phyloP scores from a whole-genome alignment of 768 basidiomycete genomes.

The Amanita rubescens region DNA sequence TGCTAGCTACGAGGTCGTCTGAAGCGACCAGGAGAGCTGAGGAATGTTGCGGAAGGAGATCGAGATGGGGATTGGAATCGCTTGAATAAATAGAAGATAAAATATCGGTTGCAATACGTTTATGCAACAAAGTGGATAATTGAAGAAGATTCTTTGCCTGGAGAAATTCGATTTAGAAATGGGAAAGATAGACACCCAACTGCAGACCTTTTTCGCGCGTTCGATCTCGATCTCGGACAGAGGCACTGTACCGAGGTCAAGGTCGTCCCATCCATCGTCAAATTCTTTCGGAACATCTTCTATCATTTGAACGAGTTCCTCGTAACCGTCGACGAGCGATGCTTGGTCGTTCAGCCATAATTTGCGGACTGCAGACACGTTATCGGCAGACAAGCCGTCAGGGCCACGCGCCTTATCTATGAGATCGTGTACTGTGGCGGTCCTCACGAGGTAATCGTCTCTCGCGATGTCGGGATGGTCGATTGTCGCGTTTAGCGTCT shows the following conservation, averaged over 20 bases:
- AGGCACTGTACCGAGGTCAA: slow-evolving; percentile 40
- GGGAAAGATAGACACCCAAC: not conserved
- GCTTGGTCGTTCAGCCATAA: slow-evolving; percentile 44
- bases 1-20: slow-evolving; percentile 61
- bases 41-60: slow-evolving; percentile 44
- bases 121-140: slow-evolving; percentile 53
- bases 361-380: slow-evolving; percentile 48
- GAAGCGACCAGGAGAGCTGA: slow-evolving; percentile 42
- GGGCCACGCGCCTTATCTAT: slow-evolving; percentile 42
- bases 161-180: not conserved
- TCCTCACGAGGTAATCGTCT: slow-evolving; percentile 48
- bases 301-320: slow-evolving; percentile 52
- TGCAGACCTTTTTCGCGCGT: slow-evolving; percentile 48
- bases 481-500: slow-evolving; percentile 28
- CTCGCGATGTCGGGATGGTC: slow-evolving; percentile 17
- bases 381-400: slow-evolving; percentile 47
- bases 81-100: slow-evolving; percentile 24
- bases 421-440: slow-evolving; percentile 54
- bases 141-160: slow-evolving; percentile 59
- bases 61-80: slow-evolving; percentile 30
- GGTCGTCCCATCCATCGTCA: slow-evolving; percentile 60
- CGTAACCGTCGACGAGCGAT: slow-evolving; percentile 52
- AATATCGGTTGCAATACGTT: slow-evolving; percentile 47
- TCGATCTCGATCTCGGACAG: slow-evolving; percentile 45
- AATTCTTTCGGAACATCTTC: slow-evolving; percentile 26